Percentiles rank a stretch among this genome's conserved stretches.
These are phyloP conservation scores for Penicillium nordicum DNA, from an alignment of 2,329 filamentous ascomycete species.

Conservation along the genomic window DNA sequence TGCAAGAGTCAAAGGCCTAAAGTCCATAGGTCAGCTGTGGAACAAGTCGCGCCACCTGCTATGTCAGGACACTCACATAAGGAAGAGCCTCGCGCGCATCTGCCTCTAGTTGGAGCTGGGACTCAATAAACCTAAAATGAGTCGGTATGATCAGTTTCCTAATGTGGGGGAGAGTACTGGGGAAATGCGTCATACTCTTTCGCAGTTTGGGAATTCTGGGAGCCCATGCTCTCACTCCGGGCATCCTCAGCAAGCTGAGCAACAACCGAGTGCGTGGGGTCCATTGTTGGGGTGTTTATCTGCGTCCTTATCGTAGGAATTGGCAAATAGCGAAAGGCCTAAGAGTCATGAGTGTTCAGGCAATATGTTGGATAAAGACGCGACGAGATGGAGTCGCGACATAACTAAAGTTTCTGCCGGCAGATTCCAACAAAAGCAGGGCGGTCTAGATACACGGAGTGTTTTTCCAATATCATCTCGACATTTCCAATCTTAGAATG, in stretches of 20 bases:
- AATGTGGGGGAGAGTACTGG: background rate
- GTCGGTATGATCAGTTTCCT: background rate
- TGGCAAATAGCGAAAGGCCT: background rate
- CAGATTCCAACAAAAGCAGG: background rate
- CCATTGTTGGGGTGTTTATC: constrained; percentile 17
- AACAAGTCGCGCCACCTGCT: background rate
- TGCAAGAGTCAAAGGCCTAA: constrained; percentile 90
- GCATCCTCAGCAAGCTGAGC: constrained; percentile 13
- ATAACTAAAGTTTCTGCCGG: background rate
- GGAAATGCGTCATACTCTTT: constrained; percentile 54
- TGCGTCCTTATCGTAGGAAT: background rate
- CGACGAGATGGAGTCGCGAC: background rate
- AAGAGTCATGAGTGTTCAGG: background rate
- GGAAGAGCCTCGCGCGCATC: constrained; percentile 93
- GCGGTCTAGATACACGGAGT: background rate
- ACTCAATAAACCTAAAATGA: constrained; percentile 70
- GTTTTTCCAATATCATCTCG: background rate
- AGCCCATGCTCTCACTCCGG: constrained; percentile 42
- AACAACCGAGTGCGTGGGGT: constrained; percentile 11
- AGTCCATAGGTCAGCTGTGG: constrained; percentile 10
- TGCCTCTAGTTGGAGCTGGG: constrained; percentile 85
- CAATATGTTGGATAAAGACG: background rate
- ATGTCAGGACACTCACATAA: constrained; percentile 59
- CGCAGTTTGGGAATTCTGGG: constrained; percentile 67
- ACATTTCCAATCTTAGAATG: background rate